phyloP scores from a whole-genome alignment of 2,329 filamentous ascomycete species.

The Neophaeococcomyces aloes region DNA sequence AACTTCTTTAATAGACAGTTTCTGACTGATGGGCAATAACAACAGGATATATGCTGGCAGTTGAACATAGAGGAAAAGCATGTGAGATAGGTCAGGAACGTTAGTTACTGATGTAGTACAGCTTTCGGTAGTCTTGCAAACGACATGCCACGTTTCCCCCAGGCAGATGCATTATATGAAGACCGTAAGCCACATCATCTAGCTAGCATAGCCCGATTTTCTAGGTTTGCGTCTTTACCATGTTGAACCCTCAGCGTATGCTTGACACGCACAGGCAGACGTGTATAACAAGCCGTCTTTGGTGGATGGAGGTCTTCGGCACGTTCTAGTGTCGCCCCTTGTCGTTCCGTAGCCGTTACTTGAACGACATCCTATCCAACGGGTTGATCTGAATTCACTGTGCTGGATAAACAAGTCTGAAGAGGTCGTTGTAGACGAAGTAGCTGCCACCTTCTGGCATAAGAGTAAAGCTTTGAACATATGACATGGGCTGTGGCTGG shows the following conservation, averaged over 20 bases:
- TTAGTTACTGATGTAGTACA: too few relatives aligned
- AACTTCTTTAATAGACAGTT: too few relatives aligned
- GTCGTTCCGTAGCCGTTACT: neutral
- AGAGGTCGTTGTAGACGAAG: constrained; percentile 90
- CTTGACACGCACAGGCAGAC: constrained; percentile 4
- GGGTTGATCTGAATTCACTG: neutral
- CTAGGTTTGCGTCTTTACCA: neutral
- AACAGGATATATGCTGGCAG: too few relatives aligned
- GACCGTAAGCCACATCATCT: constrained; percentile 1
- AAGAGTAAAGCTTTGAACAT: constrained; percentile 82
- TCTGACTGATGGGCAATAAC: too few relatives aligned
- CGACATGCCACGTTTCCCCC: too few relatives aligned
- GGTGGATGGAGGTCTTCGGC: neutral
- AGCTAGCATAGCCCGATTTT: neutral
- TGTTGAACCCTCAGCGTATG: neutral
- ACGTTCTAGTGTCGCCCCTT: neutral
- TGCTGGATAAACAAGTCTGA: constrained; percentile 65
- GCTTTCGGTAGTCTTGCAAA: too few relatives aligned
- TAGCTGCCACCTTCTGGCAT: constrained; percentile 60
- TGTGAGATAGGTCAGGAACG: too few relatives aligned
- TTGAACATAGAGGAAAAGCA: too few relatives aligned
- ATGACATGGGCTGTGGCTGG: constrained; percentile 77
- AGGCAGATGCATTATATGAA: too few relatives aligned
- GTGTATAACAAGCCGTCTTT: neutral
- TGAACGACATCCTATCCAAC: neutral